Base-by-base conservation (phyloP, 805 yeast species). In the Wickerhamomyces sydowiorum region DNA sequence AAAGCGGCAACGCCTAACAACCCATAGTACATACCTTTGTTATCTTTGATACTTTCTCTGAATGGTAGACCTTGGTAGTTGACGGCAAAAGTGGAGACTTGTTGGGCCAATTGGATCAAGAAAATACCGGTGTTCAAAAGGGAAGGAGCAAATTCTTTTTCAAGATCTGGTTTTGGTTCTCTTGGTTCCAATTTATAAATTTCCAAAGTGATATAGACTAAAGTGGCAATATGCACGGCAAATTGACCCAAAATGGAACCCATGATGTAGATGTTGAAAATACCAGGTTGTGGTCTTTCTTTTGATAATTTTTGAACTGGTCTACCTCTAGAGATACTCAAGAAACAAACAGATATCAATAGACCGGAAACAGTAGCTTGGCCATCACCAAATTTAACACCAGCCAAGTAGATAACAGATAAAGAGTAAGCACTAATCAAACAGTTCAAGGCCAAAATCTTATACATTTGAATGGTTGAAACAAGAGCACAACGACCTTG, bases 401-500 rank as follows among this genome's bases (percentile, higher is more conserved):
- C 99, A 13, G 98, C 97, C 56, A 93, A 73, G 64, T 86, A 93
- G 60, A 93, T 77, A 31, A 93, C 96, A 34, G 96, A 86, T 56
- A 91, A 73, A 2, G 98, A 89, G 64, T 93, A 93, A 25, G 99
- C 99, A 52, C 95, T 83, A 66, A 93, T 89, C 71, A 93, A 74
- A 77, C 98, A 93, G 66, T 93, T 93, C 69, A 93, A 75, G 0
- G 99, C 99, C 61, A 93, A 71, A 58, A 93, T 93, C 71, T 93
- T 93, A 76, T 93, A 93, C 99, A 93, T 93, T 70, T 93, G 99
- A 60, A 93, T 90, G 8, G 99, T 93, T 15, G 96, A 87, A 36
- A 93, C 96, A 52, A 93, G 73, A 7, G 99, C 96, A 72, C 96
- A 87, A 67, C 99, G 88, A 51, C 99, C 99, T 72, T 93, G 97